Evolutionary conservation across 192 early-diverging fungal species (phyloP).

Genomic region (Coemansia sp.): DNA sequence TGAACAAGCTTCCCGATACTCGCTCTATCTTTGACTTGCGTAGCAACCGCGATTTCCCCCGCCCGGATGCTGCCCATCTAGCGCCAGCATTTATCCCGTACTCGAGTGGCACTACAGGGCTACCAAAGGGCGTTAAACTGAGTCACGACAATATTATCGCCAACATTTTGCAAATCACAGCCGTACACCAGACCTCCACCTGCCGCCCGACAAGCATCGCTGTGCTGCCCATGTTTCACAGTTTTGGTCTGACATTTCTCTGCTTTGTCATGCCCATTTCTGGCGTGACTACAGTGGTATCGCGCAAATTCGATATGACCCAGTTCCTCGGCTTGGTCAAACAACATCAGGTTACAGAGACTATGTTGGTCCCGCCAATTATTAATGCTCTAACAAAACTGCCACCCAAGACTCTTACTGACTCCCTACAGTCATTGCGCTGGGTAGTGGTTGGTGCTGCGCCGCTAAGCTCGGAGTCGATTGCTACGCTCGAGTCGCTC

Average conservation of each 20-base stretch:
- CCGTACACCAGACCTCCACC: neutral
- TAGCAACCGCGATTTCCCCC: neutral
- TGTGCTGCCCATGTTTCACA: constrained; percentile 69
- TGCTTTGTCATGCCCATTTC: constrained; percentile 30
- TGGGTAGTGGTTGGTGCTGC: constrained; percentile 76
- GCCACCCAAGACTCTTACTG: constrained; percentile 63
- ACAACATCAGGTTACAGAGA: constrained; percentile 63
- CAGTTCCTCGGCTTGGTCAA: constrained; percentile 65
- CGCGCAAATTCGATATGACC: constrained; percentile 70
- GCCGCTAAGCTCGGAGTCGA: constrained; percentile 17
- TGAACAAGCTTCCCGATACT: neutral
- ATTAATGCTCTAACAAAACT: constrained; percentile 72
- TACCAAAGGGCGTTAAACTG: constrained; percentile 79
- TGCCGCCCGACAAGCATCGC: neutral
- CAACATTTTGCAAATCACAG: constrained; percentile 51
- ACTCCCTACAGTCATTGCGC: constrained; percentile 66
- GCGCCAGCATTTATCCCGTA: constrained; percentile 23
- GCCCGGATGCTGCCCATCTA: neutral
- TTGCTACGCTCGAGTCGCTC: constrained; percentile 52
- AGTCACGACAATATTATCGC: constrained; percentile 79
- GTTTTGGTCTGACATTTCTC: constrained; percentile 61
- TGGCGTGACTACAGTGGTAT: constrained; percentile 59
- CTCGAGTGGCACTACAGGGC: constrained; percentile 52
- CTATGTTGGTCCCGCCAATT: constrained; percentile 67
- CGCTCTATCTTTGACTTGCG: constrained; percentile 19